Percentiles rank a stretch among this genome's conserved stretches.
These are phyloP conservation scores for Aristolochia fimbriata DNA, from an alignment of 164 flowering plant species.

Conservation along the genomic window DNA sequence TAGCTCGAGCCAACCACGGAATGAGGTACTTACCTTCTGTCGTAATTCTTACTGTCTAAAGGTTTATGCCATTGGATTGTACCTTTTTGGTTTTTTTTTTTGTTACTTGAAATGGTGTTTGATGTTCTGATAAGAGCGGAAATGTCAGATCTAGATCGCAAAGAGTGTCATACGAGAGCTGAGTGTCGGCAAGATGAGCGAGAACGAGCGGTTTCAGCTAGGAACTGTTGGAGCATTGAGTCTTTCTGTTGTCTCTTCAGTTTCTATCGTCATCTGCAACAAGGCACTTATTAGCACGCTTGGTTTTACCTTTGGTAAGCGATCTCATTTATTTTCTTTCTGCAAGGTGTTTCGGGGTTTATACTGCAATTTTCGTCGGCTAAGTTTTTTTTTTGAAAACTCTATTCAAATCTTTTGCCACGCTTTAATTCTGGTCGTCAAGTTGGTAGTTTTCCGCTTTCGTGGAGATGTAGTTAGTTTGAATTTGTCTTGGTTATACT, in stretches of 20 bases:
- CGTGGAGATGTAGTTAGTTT: too few relatives aligned
- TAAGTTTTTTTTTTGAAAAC: background rate
- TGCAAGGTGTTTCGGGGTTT: background rate
- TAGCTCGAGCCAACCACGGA: too few relatives aligned
- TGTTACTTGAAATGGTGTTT: background rate
- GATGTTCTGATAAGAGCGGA: conserved; percentile 4
- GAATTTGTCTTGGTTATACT: too few relatives aligned
- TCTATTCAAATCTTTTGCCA: background rate
- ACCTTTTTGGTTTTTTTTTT: too few relatives aligned
- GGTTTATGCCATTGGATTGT: too few relatives aligned
- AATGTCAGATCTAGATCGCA: conserved; percentile 11
- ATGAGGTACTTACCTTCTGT: too few relatives aligned
- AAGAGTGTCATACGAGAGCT: background rate
- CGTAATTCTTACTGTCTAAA: too few relatives aligned
- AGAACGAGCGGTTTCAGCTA: conserved; percentile 46
- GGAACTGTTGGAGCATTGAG: conserved; percentile 70
- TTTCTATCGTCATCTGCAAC: conserved; percentile 67
- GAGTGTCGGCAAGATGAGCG: conserved; percentile 32
- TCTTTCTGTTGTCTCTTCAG: conserved; percentile 67
- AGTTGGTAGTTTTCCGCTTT: too few relatives aligned
- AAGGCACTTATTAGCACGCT: conserved; percentile 66
- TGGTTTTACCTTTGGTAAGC: conserved; percentile 55
- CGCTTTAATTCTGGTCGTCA: too few relatives aligned
- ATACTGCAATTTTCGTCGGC: background rate
- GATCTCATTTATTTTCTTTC: background rate